phyloP scores from a whole-genome alignment of 2,329 filamentous ascomycete genomes.

The Scorias spongiosa region DNA sequence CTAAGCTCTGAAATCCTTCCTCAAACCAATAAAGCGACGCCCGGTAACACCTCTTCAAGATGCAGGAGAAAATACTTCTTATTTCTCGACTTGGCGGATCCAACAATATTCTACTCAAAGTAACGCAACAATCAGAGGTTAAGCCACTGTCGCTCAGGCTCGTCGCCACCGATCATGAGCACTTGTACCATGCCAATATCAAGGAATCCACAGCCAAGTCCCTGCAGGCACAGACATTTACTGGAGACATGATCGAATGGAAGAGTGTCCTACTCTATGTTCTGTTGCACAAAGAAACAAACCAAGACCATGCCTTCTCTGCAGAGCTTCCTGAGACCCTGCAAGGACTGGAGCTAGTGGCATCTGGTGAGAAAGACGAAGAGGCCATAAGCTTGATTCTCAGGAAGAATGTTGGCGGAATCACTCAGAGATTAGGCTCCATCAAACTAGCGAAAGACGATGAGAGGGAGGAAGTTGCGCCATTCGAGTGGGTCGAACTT shows the following conservation, averaged over 20 bases:
- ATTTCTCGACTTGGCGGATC: neutral
- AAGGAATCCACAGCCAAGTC: slow-evolving; percentile 40
- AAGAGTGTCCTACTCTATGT: slow-evolving; percentile 42
- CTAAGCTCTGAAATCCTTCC: no score
- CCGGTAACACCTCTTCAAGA: neutral
- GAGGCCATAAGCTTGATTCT: slow-evolving; percentile 45
- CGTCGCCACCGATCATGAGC: slow-evolving; percentile 51
- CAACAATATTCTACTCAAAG: slow-evolving; percentile 42
- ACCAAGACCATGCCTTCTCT: slow-evolving; percentile 7
- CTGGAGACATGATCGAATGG: slow-evolving; percentile 52
- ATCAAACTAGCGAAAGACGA: slow-evolving; percentile 42
- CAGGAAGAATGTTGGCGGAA: slow-evolving; percentile 50
- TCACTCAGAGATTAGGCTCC: slow-evolving; percentile 56
- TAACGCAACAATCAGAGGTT: slow-evolving; percentile 35
- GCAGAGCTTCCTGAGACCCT: slow-evolving; percentile 31
- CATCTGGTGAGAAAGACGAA: slow-evolving; percentile 32
- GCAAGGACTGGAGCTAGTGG: slow-evolving; percentile 42
- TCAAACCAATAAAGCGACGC: no score
- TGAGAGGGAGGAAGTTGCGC: slow-evolving; percentile 42
- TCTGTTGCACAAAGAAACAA: slow-evolving; percentile 32
- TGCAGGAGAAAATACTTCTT: neutral
- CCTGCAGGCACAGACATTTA: slow-evolving; percentile 38
- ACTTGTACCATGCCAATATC: slow-evolving; percentile 45
- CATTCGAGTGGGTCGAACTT: slow-evolving; percentile 55
- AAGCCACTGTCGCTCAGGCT: slow-evolving; percentile 48